Conservation (phyloP, 306 rosid genomes). For the Sindora glabra region DNA sequence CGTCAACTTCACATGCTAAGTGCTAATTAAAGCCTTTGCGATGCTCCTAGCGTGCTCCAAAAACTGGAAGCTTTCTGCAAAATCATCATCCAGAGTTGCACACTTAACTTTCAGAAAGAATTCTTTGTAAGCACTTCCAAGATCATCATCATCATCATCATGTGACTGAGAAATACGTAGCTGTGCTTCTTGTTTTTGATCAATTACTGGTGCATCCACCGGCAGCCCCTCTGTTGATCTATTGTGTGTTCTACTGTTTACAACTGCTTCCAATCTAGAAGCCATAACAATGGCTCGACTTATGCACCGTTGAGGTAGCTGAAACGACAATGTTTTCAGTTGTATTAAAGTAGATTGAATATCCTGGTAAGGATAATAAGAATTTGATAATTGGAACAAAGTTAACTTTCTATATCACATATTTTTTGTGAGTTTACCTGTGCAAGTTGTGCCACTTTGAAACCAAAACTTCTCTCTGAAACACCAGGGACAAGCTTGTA, state of each 20-base stretch:
- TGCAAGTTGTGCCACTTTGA: constrained; percentile 93
- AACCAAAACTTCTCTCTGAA: constrained; percentile 81
- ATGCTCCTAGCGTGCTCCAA: constrained; percentile 52
- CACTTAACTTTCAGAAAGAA: constrained; percentile 47
- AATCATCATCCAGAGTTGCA: constrained; percentile 30
- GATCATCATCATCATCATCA: constrained; percentile 15
- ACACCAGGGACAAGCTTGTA: constrained; percentile 83
- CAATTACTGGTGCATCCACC: constrained; percentile 11
- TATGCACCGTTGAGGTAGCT: constrained; percentile 69
- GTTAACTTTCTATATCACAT: neutral
- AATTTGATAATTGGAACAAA: neutral
- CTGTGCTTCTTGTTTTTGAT: constrained; percentile 25
- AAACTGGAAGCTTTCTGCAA: constrained; percentile 29
- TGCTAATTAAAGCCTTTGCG: constrained; percentile 41
- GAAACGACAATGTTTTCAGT: constrained; percentile 21
- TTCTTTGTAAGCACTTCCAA: constrained; percentile 26
- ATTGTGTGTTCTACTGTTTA: constrained; percentile 34
- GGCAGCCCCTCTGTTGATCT: constrained; percentile 22
- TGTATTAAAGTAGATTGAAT: neutral
- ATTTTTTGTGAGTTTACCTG: constrained; percentile 43
- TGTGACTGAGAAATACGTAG: constrained; percentile 14
- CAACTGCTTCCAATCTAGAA: constrained; percentile 56
- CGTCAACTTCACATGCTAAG: constrained; percentile 28
- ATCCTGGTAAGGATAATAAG: constrained; percentile 1
- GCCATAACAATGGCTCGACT: constrained; percentile 71